Percentiles rank a stretch among this genome's conserved stretches.
Conservation (phyloP, 2,329 filamentous ascomycete species). For the Paecilomyces variotii region DNA sequence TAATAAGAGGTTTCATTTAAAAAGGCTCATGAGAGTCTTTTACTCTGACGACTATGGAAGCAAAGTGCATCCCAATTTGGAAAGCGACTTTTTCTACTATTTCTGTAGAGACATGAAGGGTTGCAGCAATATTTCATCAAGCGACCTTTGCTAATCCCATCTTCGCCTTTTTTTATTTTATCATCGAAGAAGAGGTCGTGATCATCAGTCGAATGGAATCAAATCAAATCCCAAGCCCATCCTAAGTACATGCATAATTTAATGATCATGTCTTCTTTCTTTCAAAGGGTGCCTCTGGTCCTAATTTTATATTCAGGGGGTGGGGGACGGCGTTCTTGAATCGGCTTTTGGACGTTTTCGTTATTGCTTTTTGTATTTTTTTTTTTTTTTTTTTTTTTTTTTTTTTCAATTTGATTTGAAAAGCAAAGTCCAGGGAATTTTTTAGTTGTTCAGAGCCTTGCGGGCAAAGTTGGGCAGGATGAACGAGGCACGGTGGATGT, state of each 20-base stretch:
- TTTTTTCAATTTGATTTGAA: not conserved
- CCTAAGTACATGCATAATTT: not conserved
- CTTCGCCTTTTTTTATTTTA: not conserved
- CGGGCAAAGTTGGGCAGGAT: slow-evolving; percentile 88
- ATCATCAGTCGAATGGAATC: not conserved
- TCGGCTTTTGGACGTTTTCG: not conserved
- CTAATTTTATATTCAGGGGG: not conserved
- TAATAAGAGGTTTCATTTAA: not conserved
- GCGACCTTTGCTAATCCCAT: not conserved
- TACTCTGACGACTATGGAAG: not conserved
- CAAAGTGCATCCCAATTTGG: not conserved
- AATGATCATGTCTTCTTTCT: not conserved
- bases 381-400: not conserved
- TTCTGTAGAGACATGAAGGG: not conserved
- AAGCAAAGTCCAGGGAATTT: slow-evolving; percentile 3
- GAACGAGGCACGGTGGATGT: slow-evolving; percentile 93
- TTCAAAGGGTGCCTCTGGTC: not conserved
- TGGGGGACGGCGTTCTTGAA: not conserved
- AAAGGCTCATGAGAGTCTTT: not conserved
- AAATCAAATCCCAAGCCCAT: not conserved
- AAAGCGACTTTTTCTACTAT: not conserved
- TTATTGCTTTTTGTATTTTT: not conserved
- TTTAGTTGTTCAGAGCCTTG: slow-evolving; percentile 48
- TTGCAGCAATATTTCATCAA: not conserved
- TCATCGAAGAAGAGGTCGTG: not conserved